Evolutionary conservation across 164 flowering plant species (phyloP).

Genomic region (Berberis thunbergii): DNA sequence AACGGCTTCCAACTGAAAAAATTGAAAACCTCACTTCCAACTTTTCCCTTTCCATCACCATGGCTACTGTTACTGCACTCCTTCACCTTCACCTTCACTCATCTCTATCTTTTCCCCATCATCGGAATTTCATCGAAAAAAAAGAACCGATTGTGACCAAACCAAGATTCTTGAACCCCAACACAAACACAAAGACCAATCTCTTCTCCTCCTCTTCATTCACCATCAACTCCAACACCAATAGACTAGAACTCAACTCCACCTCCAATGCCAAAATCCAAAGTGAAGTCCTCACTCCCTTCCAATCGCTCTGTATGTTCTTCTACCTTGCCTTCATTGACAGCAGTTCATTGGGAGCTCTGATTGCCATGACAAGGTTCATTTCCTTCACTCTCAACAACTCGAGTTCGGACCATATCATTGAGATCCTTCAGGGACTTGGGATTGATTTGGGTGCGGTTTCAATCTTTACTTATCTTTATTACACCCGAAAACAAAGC

Average conservation of each 20-base stretch:
- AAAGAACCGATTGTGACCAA: not conserved
- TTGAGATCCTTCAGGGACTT: constrained; percentile 56
- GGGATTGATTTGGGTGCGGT: constrained; percentile 82
- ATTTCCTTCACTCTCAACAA: constrained; percentile 50
- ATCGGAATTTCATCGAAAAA: too few species aligned
- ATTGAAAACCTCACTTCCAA: too few species aligned
- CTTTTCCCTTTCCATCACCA: too few species aligned
- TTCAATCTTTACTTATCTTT: constrained; percentile 62
- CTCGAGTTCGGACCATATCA: constrained; percentile 25
- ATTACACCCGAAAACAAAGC: constrained; percentile 56
- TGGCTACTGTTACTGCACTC: not conserved
- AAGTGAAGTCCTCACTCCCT: constrained; percentile 92
- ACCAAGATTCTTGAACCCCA: not conserved
- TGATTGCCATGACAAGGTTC: constrained; percentile 66
- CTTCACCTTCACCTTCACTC: not conserved
- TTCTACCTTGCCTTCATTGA: constrained; percentile 91
- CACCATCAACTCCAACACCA: not conserved
- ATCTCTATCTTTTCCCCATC: not conserved
- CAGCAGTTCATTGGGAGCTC: constrained; percentile 70
- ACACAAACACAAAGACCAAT: not conserved
- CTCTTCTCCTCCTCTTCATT: not conserved
- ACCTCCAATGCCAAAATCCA: constrained; percentile 85
- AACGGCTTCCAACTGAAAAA: too few species aligned
- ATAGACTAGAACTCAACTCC: constrained; percentile 9
- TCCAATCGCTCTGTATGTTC: constrained; percentile 89